Conservation (phyloP, 1,284 basidiomycete genomes). For the Porphyrellus sp. region DNA sequence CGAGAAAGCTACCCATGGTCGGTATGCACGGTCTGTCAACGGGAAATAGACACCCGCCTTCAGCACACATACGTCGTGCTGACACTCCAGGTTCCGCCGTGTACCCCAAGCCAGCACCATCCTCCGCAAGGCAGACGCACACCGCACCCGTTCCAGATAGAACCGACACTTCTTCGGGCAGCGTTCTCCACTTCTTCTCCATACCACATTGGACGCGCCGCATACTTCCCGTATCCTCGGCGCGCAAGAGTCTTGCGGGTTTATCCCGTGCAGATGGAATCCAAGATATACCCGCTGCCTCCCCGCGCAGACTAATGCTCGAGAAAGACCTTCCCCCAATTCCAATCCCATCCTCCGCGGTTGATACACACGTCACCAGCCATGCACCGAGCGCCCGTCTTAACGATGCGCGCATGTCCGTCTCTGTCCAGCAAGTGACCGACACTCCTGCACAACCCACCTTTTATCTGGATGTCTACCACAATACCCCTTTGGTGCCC, state of each 20-base stretch:
- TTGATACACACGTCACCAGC: neutral
- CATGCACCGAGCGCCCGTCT: conserved; percentile 3
- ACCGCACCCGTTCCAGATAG: neutral
- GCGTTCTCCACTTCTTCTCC: conserved; percentile 56
- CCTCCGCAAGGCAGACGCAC: conserved; percentile 5
- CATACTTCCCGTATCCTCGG: conserved; percentile 32
- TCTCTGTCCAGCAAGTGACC: conserved; percentile 16
- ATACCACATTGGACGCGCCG: conserved; percentile 63
- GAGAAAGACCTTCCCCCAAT: conserved; percentile 71
- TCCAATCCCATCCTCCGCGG: conserved; percentile 47
- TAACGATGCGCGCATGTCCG: conserved; percentile 18
- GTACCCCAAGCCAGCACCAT: conserved; percentile 6
- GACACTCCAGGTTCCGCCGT: conserved; percentile 12
- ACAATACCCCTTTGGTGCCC: conserved; percentile 17
- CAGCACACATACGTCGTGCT: conserved; percentile 18
- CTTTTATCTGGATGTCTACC: conserved; percentile 24
- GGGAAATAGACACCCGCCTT: conserved; percentile 23
- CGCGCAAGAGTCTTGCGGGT: conserved; percentile 24
- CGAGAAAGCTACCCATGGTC: conserved; percentile 34
- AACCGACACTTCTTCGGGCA: neutral
- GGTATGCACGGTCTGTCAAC: conserved; percentile 37
- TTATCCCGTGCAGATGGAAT: conserved; percentile 31
- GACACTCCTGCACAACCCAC: conserved; percentile 18
- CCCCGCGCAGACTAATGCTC: conserved; percentile 33
- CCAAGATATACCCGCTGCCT: conserved; percentile 15